These are phyloP conservation scores for Cunninghamia lanceolata DNA, from an alignment of 75 land plant species.

Conservation along the genomic window DNA sequence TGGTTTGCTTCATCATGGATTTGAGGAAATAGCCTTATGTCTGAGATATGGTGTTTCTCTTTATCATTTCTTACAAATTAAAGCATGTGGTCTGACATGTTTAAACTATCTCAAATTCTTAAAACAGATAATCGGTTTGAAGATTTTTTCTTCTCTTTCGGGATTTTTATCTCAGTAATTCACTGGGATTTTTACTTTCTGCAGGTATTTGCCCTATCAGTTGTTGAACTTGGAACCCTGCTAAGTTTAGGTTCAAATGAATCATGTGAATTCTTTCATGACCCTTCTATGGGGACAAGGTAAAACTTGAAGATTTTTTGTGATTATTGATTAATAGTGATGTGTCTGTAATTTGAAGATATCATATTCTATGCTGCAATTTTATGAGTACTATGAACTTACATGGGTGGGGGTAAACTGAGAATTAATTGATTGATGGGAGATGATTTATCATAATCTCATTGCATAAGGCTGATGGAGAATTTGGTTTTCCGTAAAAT, in stretches of 20 bases:
- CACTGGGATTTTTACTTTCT: conserved; percentile 7
- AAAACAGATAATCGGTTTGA: not conserved
- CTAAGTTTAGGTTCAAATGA: conserved; percentile 46
- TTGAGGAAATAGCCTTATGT: not conserved
- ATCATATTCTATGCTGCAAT: not conserved
- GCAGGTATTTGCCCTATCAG: conserved; percentile 64
- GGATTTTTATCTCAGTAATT: not conserved
- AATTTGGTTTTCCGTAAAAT: not conserved
- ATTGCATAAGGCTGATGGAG: not conserved
- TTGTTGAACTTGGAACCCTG: conserved; percentile 68
- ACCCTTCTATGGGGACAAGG: conserved; percentile 70
- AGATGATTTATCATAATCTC: not conserved
- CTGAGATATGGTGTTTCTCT: not conserved
- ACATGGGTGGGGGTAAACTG: not conserved
- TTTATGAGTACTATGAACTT: not conserved
- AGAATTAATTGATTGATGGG: not conserved
- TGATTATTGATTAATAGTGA: not conserved
- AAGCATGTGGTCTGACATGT: not conserved
- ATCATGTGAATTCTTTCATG: conserved; percentile 77
- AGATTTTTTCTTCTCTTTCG: not conserved
- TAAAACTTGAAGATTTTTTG: not conserved
- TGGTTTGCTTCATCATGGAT: not conserved
- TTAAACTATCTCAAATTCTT: not conserved
- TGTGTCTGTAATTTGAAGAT: not conserved
- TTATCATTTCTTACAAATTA: not conserved